Percentiles rank a stretch among this genome's conserved stretches.
Conservation (phyloP, 257 asterid species). For the Solanum piurae region DNA sequence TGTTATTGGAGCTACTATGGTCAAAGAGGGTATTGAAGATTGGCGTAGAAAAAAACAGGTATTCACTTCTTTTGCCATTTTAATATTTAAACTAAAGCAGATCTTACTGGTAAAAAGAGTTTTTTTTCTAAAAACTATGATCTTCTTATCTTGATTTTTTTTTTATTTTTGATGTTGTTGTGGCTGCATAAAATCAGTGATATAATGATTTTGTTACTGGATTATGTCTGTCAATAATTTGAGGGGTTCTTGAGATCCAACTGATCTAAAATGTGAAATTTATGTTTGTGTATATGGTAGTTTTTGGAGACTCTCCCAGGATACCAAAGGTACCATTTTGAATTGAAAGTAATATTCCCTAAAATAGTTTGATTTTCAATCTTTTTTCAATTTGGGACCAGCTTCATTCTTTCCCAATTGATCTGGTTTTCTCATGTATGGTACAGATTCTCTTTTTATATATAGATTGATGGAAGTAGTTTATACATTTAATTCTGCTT, state of each 20-base stretch:
- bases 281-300: background rate
- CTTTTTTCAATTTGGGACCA: background rate
- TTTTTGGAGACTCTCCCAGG: background rate
- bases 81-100: background rate
- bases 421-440: background rate
- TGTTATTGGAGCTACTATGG: conserved; percentile 71
- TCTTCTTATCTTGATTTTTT: background rate
- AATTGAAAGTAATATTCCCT: background rate
- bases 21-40: conserved; percentile 81
- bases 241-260: background rate
- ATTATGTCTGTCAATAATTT: background rate
- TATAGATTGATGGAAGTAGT: background rate
- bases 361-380: background rate
- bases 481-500: background rate
- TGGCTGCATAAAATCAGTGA: background rate
- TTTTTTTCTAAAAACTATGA: background rate
- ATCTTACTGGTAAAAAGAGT: background rate
- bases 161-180: background rate
- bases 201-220: background rate
- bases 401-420: background rate
- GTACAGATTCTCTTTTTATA: background rate
- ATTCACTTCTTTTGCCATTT: background rate
- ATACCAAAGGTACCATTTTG: background rate
- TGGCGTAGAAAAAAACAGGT: conserved; percentile 76
- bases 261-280: background rate